A percentile compares a stretch with the other conserved stretches of the same genome.
phyloP scores from a whole-genome alignment of 2,329 filamentous ascomycete species.

The Keithomyces neogunnii region DNA sequence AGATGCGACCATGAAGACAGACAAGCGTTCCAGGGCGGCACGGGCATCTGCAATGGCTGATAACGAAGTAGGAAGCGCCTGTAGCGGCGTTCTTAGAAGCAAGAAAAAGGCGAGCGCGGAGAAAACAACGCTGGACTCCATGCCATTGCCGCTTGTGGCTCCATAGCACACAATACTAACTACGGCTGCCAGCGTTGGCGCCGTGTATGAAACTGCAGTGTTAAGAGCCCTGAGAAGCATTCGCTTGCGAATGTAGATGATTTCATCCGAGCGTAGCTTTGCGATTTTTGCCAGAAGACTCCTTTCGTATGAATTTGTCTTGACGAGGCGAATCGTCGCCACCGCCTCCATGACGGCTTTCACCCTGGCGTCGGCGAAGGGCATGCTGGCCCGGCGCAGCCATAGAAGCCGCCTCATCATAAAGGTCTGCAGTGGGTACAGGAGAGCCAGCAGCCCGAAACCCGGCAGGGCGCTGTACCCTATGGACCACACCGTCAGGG shows the following conservation, averaged over 20 bases:
- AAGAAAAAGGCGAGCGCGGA: conserved; percentile 16
- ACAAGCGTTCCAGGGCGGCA: conserved; percentile 14
- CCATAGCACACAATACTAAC: conserved; percentile 12
- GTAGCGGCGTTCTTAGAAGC: conserved; percentile 14
- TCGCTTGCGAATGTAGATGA: conserved; percentile 16
- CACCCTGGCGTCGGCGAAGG: conserved; percentile 16
- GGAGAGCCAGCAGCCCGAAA: conserved; percentile 15
- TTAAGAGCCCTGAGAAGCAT: conserved; percentile 17
- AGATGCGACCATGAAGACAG: conserved; percentile 12
- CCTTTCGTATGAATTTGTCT: conserved; percentile 17
- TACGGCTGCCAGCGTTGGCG: conserved; percentile 15
- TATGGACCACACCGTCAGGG: conserved; percentile 10
- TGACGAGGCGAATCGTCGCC: conserved; percentile 17
- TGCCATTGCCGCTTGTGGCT: not conserved
- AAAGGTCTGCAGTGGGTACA: conserved; percentile 15
- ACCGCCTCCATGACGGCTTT: conserved; percentile 17
- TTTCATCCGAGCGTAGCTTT: conserved; percentile 13
- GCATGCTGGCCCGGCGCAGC: conserved; percentile 17
- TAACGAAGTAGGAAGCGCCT: conserved; percentile 12
- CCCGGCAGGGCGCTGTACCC: conserved; percentile 18
- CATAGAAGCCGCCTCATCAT: conserved; percentile 14
- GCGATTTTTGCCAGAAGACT: conserved; percentile 14
- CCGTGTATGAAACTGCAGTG: conserved; percentile 16
- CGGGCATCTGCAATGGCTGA: conserved; percentile 16
- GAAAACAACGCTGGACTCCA: conserved; percentile 6